A percentile compares a stretch with the other conserved stretches of the same genome.
Evolutionary conservation across 768 basidiomycete species (phyloP).

Genomic region (Pholiota microspora): DNA sequence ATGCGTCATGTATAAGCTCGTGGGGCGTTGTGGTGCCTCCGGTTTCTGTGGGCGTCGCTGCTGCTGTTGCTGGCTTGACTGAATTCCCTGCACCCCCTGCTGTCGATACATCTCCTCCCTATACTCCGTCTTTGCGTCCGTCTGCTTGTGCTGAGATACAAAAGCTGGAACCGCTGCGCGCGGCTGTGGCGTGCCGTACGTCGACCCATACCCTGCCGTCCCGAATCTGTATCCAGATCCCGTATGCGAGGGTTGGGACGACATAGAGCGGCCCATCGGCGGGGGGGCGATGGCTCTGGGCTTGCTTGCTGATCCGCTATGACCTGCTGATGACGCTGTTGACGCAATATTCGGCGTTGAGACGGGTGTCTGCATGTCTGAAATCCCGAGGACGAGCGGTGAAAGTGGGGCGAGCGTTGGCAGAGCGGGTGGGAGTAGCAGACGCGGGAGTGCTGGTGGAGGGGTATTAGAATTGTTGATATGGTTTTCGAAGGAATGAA

Average conservation of each 20-base stretch:
- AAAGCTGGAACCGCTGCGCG: not conserved
- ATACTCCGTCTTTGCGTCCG: not conserved
- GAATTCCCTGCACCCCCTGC: not conserved
- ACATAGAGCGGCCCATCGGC: not conserved
- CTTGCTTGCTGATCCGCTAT: too few relatives aligned
- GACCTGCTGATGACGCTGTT: too few relatives aligned
- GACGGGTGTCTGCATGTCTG: not conserved
- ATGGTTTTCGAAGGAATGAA: too few relatives aligned
- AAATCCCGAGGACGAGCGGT: not conserved
- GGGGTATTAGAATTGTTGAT: too few relatives aligned
- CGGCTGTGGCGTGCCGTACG: not conserved
- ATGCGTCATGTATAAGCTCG: constrained; percentile 8
- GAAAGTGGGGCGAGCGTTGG: not conserved
- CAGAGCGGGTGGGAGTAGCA: not conserved
- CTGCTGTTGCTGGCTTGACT: too few relatives aligned
- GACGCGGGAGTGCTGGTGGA: not conserved
- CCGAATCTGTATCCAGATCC: not conserved
- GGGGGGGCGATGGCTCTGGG: too few relatives aligned
- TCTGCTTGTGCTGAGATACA: not conserved
- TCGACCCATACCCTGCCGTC: not conserved
- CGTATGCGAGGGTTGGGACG: not conserved
- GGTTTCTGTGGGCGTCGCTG: not conserved
- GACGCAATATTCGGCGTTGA: not conserved
- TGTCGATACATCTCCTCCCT: not conserved
- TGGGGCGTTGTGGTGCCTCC: too few relatives aligned